Evolutionary conservation across 2,329 filamentous ascomycete genomes (phyloP).

Genomic region (Pyrenophora seminiperda): DNA sequence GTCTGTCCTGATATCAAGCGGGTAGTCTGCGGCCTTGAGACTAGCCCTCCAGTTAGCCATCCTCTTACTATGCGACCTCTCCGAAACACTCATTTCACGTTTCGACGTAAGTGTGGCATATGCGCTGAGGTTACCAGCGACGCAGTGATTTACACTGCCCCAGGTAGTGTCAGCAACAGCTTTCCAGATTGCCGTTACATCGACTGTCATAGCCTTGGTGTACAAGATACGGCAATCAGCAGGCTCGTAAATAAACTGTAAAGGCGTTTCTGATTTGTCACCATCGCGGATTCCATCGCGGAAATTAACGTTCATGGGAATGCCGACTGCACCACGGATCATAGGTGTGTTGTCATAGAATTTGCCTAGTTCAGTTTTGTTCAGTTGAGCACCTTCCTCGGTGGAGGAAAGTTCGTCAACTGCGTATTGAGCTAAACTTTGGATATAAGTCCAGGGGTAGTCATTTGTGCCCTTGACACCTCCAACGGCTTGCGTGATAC

Average conservation of each 20-base stretch:
- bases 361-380: background rate
- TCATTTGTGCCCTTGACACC: background rate
- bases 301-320: background rate
- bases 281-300: background rate
- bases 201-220: conserved; percentile 60
- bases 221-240: conserved; percentile 67
- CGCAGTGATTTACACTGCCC: conserved; percentile 39
- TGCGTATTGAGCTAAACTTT: background rate
- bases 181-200: conserved; percentile 61
- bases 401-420: background rate
- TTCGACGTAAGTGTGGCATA: conserved; percentile 25
- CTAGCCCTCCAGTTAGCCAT: conserved; percentile 39
- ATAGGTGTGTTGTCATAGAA: background rate
- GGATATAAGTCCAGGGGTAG: background rate
- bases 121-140: conserved; percentile 38
- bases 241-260: conserved; percentile 66
- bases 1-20: conserved; percentile 45
- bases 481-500: background rate
- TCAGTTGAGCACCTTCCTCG: background rate
- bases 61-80: conserved; percentile 33
- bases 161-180: conserved; percentile 46
- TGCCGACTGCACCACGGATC: background rate
- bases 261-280: conserved; percentile 48
- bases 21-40: conserved; percentile 38
- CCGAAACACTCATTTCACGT: conserved; percentile 31